These are phyloP conservation scores for Mycena metata DNA, from an alignment of 768 basidiomycete genomes.

Conservation along the genomic window DNA sequence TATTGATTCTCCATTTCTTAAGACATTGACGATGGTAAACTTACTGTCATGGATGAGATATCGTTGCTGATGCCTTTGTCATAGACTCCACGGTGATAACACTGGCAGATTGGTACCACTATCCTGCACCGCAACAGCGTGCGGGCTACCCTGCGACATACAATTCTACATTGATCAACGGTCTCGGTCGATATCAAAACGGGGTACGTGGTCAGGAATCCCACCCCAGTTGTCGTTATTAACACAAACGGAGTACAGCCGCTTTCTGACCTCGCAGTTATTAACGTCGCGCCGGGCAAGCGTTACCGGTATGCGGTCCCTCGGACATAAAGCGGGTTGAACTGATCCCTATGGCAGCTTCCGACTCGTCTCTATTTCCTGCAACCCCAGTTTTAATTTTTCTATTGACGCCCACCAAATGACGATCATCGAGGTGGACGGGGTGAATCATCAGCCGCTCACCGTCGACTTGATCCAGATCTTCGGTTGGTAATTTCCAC, in stretches of 20 bases:
- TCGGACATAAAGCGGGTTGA: background rate
- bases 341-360: slow-evolving; percentile 43
- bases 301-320: slow-evolving; percentile 10
- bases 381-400: slow-evolving; percentile 55
- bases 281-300: slow-evolving; percentile 48
- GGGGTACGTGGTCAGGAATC: slow-evolving; percentile 32
- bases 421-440: slow-evolving; percentile 44
- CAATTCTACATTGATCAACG: slow-evolving; percentile 53
- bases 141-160: background rate
- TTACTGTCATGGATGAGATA: too few species aligned
- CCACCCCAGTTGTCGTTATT: background rate
- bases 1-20: background rate
- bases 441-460: slow-evolving; percentile 52
- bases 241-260: slow-evolving; percentile 35
- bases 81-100: slow-evolving; percentile 53
- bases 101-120: slow-evolving; percentile 51
- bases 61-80: slow-evolving; percentile 29
- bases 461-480: slow-evolving; percentile 55
- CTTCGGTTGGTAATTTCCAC: slow-evolving; percentile 41
- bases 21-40: slow-evolving; percentile 29
- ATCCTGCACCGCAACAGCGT: background rate
- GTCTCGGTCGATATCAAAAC: slow-evolving; percentile 59
- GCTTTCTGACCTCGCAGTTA: slow-evolving; percentile 51
- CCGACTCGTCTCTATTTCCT: slow-evolving; percentile 62
- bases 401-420: background rate